Conservation (phyloP, 176 grass and related monocot genomes). For the Avena insularis region DNA sequence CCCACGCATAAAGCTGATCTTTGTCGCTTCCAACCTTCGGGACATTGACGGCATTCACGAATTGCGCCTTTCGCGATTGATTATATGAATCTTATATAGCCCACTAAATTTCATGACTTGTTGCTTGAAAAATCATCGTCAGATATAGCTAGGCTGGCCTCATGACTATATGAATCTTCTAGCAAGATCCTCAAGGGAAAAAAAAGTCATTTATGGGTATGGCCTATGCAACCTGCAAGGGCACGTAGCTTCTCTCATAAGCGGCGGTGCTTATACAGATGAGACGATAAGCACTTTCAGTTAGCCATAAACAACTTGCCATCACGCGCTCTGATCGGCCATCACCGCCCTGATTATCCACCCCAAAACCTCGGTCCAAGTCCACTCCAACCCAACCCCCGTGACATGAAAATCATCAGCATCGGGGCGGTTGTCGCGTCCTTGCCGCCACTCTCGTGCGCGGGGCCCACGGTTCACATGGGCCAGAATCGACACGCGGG, state of each 20-base stretch:
- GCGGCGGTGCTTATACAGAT: neutral
- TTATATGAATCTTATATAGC: neutral
- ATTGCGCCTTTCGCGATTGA: conserved; percentile 3
- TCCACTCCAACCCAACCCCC: conserved; percentile 35
- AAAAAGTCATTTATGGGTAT: neutral
- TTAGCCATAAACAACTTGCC: neutral
- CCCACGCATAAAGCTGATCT: conserved; percentile 32
- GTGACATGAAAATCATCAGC: conserved; percentile 7
- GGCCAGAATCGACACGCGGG: conserved; percentile 39
- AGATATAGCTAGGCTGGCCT: neutral
- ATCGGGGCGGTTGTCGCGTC: neutral
- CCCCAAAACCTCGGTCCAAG: neutral
- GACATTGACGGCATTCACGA: neutral
- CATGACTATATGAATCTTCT: neutral
- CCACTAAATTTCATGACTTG: neutral
- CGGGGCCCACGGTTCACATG: conserved; percentile 40
- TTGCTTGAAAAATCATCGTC: neutral
- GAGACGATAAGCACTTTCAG: neutral
- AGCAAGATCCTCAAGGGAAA: neutral
- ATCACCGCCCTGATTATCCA: neutral
- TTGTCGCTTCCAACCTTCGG: conserved; percentile 24
- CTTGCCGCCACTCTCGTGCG: neutral
- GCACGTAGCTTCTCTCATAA: neutral
- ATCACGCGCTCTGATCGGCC: neutral
- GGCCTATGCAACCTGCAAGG: neutral